Evolutionary conservation across 2,329 filamentous ascomycete genomes (phyloP), one percentile per base, ranked within the genome.

Genomic region (Tolypocladium tundrense): DNA sequence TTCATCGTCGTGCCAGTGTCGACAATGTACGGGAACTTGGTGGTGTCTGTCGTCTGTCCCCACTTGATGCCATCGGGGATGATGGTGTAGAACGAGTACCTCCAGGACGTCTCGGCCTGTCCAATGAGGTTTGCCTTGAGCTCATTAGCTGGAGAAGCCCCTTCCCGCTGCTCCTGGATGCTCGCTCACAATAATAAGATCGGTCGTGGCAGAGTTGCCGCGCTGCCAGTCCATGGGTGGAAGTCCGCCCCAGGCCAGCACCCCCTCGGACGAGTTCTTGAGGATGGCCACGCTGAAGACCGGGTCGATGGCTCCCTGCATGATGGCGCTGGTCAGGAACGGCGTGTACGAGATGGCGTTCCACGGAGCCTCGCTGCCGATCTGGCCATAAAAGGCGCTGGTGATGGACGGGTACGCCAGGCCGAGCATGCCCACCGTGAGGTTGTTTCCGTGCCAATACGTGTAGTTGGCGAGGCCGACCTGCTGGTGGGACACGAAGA

Each of bases 41-140:
- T 73, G 21, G 64, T 68, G 59, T 77, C 74, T 2, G 68, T 73
- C 5, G 70, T 75, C 45, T 71, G 68, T 31, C 72, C 78, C 64
- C 72, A 80, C 60, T 68, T 67, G 59, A 80, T 70, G 3, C 78
- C 79, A 57, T 79, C 77, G 0, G 77, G 76, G 53, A 81, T 69
- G 58, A 82, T 74, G 21, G 79, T 81, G 63, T 82, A 82, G 65
- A 79, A 82, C 2, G 79, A 80, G 59, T 77, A 77, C 59, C 74
- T 67, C 67, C 69, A 78, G 1, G 75, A 68, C 6, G 76, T 75
- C 57, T 70, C 69, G 2, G 69, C 64, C 24, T 70, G 64, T 6
- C 66, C 65, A 19, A 69, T 71, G 40, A 82, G 68, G 54, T 77
- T 76, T 48, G 77, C 75, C 79, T 82, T 16, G 54, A 13, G 24